Evolutionary conservation across 2,329 filamentous ascomycete genomes (phyloP).

Genomic region (Alternaria hordeiaustralica): DNA sequence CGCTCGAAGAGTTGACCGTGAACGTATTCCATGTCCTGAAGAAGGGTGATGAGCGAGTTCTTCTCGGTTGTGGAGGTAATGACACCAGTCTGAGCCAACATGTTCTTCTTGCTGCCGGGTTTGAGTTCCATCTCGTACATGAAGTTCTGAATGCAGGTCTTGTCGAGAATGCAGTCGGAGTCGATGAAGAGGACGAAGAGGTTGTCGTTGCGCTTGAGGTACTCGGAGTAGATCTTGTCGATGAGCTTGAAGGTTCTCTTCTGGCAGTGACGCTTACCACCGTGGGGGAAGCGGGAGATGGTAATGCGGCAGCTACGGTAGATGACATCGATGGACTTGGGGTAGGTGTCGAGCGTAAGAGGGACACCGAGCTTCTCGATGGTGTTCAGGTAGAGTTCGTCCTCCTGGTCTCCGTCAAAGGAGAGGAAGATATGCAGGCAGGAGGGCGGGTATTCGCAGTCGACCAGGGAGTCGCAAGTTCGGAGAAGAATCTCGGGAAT

Average conservation of each 20-base stretch:
- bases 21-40: constrained; percentile 98
- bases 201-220: constrained; percentile 86
- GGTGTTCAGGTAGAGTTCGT: constrained; percentile 87
- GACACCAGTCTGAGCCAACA: constrained; percentile 97
- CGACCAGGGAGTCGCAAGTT: constrained; percentile 88
- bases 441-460: constrained; percentile 89
- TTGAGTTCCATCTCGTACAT: constrained; percentile 99
- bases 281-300: constrained; percentile 89
- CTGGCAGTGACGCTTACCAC: constrained; percentile 92
- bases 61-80: constrained; percentile 93
- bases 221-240: constrained; percentile 87
- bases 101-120: constrained; percentile 87
- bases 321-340: constrained; percentile 86
- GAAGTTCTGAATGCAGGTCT: constrained; percentile 93
- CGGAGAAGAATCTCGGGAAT: constrained; percentile 82
- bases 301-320: constrained; percentile 87
- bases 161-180: constrained; percentile 93
- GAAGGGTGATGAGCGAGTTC: constrained; percentile 84
- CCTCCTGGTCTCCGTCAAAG: constrained; percentile 88
- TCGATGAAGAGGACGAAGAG: constrained; percentile 97
- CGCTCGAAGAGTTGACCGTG: constrained; percentile 96
- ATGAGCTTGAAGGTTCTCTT: constrained; percentile 93
- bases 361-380: constrained; percentile 85
- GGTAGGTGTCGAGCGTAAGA: constrained; percentile 76
- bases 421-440: constrained; percentile 96